Evolutionary conservation across 2,329 filamentous ascomycete genomes (phyloP), one percentile per base, ranked within the genome.

Genomic region (Fonsecaea monophora): DNA sequence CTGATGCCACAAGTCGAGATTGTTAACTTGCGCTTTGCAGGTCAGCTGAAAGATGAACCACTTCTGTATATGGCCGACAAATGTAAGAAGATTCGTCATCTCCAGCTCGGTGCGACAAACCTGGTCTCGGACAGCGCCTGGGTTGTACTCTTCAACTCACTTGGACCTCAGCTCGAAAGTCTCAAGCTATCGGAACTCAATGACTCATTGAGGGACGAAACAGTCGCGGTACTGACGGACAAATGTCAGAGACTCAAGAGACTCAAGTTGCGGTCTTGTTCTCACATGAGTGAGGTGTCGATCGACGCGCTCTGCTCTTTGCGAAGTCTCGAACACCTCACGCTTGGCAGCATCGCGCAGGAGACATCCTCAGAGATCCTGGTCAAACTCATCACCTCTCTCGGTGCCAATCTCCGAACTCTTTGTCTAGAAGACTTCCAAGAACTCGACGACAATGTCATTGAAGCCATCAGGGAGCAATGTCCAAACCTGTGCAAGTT

Each of bases 31-130:
- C 88, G 90, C 57, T 94, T 94, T 74, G 92, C 90, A n/a, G 91
- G 95, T 58, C 94, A 97, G 75, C 90, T 97, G 83, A 97, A 96
- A 78, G 91, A 97, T 74, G 83, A 84, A 45, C 90, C 93, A 50
- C 85, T 97, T 78, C 87, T 92, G 60, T 97, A 94, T 76, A 86
- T 97, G 74, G 82, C 92, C 21, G 88, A 88, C 63, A 90, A 92
- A 56, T 85, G 90, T 58, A 85, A 87, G 58, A 79, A 85, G 8
- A 82, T 97, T n/a, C 86, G 88, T 67, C 84, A 87, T 64, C 83
- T 98, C 53, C 91, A 92, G 69, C 84, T 98, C 0, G 90, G 95
- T 69, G 92, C 92, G 10, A 88, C 92, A 9, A 98, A 97, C 71
- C 86, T 98, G 0, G 82, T 98, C 15, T 89, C 90, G 9, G 89